Evolutionary conservation across 148 eudicot species (phyloP).

Genomic region (Limonium bicolor): DNA sequence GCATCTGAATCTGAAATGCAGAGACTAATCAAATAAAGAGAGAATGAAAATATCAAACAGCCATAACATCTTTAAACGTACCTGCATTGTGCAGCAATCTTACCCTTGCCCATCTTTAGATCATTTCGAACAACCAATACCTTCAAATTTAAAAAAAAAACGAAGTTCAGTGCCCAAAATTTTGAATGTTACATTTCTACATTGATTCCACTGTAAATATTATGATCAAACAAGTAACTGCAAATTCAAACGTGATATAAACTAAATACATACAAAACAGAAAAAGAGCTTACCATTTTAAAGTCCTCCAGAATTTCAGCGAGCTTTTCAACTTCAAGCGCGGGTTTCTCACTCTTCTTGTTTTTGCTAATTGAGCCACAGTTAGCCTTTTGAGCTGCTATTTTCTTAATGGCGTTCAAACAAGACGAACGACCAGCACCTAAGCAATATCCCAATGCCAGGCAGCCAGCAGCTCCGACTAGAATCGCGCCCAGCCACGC

Average conservation of each 20-base stretch:
- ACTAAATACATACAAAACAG: background rate
- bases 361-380: too few species aligned
- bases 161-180: too few species aligned
- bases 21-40: background rate
- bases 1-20: background rate
- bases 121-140: conserved; percentile 99
- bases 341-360: conserved; percentile 30
- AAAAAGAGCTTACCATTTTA: conserved; percentile 49
- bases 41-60: background rate
- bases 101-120: conserved; percentile 99
- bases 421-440: conserved; percentile 34
- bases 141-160: conserved; percentile 18
- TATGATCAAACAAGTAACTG: too few species aligned
- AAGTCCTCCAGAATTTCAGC: conserved; percentile 90
- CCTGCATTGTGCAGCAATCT: conserved; percentile 99
- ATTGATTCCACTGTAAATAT: too few species aligned
- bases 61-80: conserved; percentile 3
- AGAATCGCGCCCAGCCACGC: conserved; percentile 74
- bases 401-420: conserved; percentile 15
- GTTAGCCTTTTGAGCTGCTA: conserved; percentile 15
- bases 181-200: background rate
- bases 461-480: conserved; percentile 82
- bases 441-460: conserved; percentile 66
- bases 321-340: conserved; percentile 75
- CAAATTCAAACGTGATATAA: background rate